phyloP scores from a whole-genome alignment of 2,329 filamentous ascomycete species.

The Colletotrichum filicis region DNA sequence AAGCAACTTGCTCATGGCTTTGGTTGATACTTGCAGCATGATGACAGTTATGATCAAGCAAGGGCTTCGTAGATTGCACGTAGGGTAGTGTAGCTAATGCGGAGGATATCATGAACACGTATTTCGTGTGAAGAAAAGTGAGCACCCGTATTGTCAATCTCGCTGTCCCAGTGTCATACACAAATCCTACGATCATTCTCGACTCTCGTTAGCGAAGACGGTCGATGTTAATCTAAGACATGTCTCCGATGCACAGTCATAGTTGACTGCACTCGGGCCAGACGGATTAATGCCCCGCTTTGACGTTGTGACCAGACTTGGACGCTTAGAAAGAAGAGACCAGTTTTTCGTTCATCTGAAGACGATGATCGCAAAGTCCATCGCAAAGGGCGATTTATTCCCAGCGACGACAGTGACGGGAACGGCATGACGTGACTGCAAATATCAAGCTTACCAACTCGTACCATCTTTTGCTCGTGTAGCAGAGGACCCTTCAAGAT shows the following conservation, averaged over 20 bases:
- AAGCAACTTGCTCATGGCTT: neutral
- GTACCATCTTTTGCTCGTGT: neutral
- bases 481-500: neutral
- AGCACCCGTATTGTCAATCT: neutral
- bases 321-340: neutral
- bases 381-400: neutral
- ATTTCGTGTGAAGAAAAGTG: neutral
- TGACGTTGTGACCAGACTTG: neutral
- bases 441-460: neutral
- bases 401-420: neutral
- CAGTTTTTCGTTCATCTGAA: conserved; percentile 19
- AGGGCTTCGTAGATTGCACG: neutral
- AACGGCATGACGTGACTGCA: neutral
- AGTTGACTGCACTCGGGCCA: neutral
- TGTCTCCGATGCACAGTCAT: neutral
- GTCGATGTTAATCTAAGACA: neutral
- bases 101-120: neutral
- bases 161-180: neutral
- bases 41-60: too few relatives aligned
- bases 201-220: neutral
- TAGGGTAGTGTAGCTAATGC: neutral
- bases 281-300: neutral
- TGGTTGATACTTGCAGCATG: neutral
- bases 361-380: neutral
- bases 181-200: neutral